These are phyloP conservation scores for Rhodotorula toruloides DNA, from an alignment of 768 basidiomycete genomes.

Conservation along the genomic window DNA sequence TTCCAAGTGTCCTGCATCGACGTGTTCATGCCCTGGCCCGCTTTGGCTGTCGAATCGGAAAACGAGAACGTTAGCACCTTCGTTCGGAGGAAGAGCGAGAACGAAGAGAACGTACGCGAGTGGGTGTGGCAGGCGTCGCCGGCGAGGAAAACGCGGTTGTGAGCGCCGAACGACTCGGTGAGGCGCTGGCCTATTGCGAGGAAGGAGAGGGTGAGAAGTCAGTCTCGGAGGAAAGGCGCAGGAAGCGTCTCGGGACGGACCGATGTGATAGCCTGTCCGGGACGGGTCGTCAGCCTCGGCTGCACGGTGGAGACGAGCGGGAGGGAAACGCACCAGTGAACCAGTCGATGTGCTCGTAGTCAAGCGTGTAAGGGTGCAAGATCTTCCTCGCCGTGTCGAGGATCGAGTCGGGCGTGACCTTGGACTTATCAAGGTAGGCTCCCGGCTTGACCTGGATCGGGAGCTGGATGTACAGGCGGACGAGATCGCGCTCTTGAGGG, in stretches of 20 bases:
- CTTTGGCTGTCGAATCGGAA: constrained; percentile 41
- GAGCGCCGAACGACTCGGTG: constrained; percentile 58
- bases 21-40: constrained; percentile 53
- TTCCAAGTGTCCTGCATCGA: constrained; percentile 42
- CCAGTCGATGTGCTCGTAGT: constrained; percentile 39
- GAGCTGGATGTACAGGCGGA: constrained; percentile 70
- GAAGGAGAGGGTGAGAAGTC: too few species aligned
- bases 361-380: constrained; percentile 55
- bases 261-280: constrained; percentile 27
- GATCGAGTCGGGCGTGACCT: constrained; percentile 54
- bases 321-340: too few species aligned
- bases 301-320: too few species aligned
- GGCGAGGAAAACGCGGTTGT: constrained; percentile 68
- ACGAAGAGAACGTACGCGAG: constrained; percentile 11
- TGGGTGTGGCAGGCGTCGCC: constrained; percentile 52
- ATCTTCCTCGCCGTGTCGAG: constrained; percentile 58
- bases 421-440: constrained; percentile 57
- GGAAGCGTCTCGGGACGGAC: too few species aligned
- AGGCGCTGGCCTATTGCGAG: too few species aligned
- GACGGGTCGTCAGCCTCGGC: too few species aligned
- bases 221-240: too few species aligned
- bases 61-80: neutral
- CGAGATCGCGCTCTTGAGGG: constrained; percentile 52
- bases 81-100: neutral
- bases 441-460: constrained; percentile 52